phyloP scores from a whole-genome alignment of 2,329 filamentous ascomycete genomes.

The Fusarium sp. region DNA sequence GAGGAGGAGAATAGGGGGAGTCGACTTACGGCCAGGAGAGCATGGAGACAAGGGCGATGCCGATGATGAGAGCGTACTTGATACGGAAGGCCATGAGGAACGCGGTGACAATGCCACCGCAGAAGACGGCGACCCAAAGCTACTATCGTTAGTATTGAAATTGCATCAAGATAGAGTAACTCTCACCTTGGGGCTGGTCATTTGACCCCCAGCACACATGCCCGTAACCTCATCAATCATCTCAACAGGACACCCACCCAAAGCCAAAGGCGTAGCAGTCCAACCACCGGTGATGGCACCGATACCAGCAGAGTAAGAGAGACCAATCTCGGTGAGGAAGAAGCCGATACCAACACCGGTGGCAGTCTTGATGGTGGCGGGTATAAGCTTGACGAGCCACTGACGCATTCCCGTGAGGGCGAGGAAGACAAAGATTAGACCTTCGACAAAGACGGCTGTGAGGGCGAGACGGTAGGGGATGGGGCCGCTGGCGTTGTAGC shows the following conservation, averaged over 20 bases:
- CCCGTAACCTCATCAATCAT: constrained; percentile 59
- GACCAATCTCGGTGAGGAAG: constrained; percentile 71
- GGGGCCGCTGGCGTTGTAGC: constrained; percentile 65
- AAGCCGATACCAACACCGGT: constrained; percentile 74
- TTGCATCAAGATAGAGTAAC: constrained; percentile 8
- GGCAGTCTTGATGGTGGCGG: constrained; percentile 72
- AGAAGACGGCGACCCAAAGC: constrained; percentile 88
- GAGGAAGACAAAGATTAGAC: constrained; percentile 71
- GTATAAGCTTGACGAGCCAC: constrained; percentile 75
- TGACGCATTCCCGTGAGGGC: constrained; percentile 76
- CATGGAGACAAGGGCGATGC: constrained; percentile 77
- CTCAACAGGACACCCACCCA: constrained; percentile 77
- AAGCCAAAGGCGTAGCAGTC: constrained; percentile 74
- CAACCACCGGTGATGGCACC: constrained; percentile 79
- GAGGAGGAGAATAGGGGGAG: not conserved
- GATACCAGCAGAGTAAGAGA: constrained; percentile 84
- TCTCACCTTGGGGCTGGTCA: constrained; percentile 78
- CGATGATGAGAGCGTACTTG: constrained; percentile 79
- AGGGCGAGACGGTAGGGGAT: constrained; percentile 70
- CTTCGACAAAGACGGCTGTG: constrained; percentile 72
- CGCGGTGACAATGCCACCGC: constrained; percentile 81
- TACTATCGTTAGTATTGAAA: constrained; percentile 41
- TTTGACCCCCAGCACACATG: constrained; percentile 69
- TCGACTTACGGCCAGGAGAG: constrained; percentile 76
- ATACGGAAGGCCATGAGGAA: constrained; percentile 83